phyloP scores from a whole-genome alignment of 1,139 yeast genomes.

The Diutina sp. region DNA sequence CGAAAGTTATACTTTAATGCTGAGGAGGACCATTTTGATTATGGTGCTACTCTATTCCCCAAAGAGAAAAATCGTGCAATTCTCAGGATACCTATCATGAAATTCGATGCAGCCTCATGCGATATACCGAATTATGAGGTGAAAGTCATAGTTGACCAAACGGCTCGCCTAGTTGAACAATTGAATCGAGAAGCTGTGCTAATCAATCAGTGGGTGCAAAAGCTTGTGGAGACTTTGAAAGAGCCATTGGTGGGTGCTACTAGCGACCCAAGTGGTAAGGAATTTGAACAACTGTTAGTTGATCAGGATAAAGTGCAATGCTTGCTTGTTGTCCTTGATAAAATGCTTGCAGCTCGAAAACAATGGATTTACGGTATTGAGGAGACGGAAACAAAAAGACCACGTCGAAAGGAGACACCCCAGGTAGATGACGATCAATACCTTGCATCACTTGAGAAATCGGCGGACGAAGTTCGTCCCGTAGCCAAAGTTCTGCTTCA shows the following conservation, averaged over 20 bases:
- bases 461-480: not conserved
- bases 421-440: not conserved
- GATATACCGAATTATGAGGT: conserved; percentile 11
- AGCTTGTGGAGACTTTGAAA: conserved; percentile 31
- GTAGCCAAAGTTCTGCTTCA: not conserved
- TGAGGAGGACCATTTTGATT: conserved; percentile 11
- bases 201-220: conserved; percentile 41
- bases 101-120: conserved; percentile 11
- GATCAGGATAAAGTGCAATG: conserved; percentile 41
- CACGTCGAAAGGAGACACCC: not conserved
- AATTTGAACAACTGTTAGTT: conserved; percentile 59
- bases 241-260: conserved; percentile 33
- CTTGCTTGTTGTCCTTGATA: not conserved
- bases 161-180: conserved; percentile 10
- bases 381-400: not conserved
- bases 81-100: conserved; percentile 9
- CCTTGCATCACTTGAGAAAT: not conserved
- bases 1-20: conserved; percentile 12
- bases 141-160: conserved; percentile 15
- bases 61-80: conserved; percentile 19
- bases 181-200: conserved; percentile 41
- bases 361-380: conserved; percentile 1
- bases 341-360: not conserved
- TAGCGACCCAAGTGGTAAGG: conserved; percentile 57
- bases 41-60: conserved; percentile 20